phyloP scores from a whole-genome alignment of 306 rosid species.

The Gillenia trifoliata region DNA sequence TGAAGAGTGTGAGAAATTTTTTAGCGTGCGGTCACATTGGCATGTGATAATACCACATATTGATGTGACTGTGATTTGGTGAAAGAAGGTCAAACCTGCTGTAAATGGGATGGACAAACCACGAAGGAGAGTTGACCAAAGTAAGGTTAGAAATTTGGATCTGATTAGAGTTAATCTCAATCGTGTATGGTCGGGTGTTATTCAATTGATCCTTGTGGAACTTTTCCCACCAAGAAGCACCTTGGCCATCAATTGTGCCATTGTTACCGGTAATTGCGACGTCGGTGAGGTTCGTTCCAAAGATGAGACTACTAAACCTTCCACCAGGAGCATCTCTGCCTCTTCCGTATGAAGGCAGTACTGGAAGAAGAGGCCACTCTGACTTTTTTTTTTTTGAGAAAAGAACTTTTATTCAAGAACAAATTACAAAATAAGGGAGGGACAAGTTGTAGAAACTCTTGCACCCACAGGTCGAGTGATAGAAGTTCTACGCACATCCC shows the following conservation, averaged over 20 bases:
- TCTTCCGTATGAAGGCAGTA: conserved; percentile 63
- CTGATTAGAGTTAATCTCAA: conserved; percentile 50
- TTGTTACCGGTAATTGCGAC: conserved; percentile 45
- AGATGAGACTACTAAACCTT: conserved; percentile 61
- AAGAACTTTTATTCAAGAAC: no score
- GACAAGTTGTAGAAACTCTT: no score
- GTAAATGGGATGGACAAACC: conserved; percentile 73
- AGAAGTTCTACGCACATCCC: no score
- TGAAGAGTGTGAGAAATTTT: no score
- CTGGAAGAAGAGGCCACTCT: conserved; percentile 46
- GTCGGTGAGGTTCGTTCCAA: conserved; percentile 71
- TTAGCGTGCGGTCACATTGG: no score
- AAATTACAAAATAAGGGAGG: no score
- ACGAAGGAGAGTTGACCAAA: conserved; percentile 62
- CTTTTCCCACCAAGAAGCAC: conserved; percentile 65
- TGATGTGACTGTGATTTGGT: no score
- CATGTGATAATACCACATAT: no score
- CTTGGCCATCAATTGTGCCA: conserved; percentile 79
- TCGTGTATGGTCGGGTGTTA: conserved; percentile 50
- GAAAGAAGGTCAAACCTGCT: conserved; percentile 27
- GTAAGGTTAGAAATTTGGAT: conserved; percentile 65
- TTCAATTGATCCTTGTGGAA: conserved; percentile 25
- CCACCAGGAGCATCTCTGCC: conserved; percentile 59
- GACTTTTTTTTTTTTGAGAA: no score
- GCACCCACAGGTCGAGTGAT: no score